Conservation (phyloP, 257 asterid genomes). For the Rubia yunnanensis region DNA sequence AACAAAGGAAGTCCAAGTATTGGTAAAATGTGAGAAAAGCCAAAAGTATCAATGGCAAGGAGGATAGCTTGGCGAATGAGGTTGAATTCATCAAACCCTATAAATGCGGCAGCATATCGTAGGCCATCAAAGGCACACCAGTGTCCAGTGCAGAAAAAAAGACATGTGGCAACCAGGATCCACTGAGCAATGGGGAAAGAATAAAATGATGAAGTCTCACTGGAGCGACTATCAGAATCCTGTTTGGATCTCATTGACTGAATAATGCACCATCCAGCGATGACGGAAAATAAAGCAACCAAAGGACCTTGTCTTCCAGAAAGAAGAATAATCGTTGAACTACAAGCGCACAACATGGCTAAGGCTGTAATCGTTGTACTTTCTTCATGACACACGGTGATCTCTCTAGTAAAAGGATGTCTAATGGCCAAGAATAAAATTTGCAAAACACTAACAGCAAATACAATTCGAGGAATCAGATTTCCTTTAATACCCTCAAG, state of each 20-base stretch:
- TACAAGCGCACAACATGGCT: slow-evolving; percentile 71
- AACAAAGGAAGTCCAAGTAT: slow-evolving; percentile 74
- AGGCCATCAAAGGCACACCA: slow-evolving; percentile 99
- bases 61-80: slow-evolving; percentile 82
- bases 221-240: slow-evolving; percentile 20
- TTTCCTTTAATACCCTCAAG: slow-evolving; percentile 30
- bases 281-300: slow-evolving; percentile 46
- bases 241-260: slow-evolving; percentile 38
- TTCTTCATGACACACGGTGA: slow-evolving; percentile 27
- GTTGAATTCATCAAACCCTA: slow-evolving; percentile 91
- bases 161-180: slow-evolving; percentile 73
- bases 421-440: slow-evolving; percentile 34
- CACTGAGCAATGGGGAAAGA: slow-evolving; percentile 71
- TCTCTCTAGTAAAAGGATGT: slow-evolving; percentile 27
- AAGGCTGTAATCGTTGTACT: slow-evolving; percentile 35
- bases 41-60: slow-evolving; percentile 77
- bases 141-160: slow-evolving; percentile 92
- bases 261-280: slow-evolving; percentile 84
- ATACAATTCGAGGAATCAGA: slow-evolving; percentile 63
- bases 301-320: slow-evolving; percentile 93
- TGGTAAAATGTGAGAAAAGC: slow-evolving; percentile 83
- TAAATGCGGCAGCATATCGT: slow-evolving; percentile 87
- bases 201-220: slow-evolving; percentile 39
- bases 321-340: slow-evolving; percentile 62
- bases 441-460: slow-evolving; percentile 67